These are phyloP conservation scores for Erigeron philadelphicus DNA, from an alignment of 140 eudicot species.

Conservation along the genomic window DNA sequence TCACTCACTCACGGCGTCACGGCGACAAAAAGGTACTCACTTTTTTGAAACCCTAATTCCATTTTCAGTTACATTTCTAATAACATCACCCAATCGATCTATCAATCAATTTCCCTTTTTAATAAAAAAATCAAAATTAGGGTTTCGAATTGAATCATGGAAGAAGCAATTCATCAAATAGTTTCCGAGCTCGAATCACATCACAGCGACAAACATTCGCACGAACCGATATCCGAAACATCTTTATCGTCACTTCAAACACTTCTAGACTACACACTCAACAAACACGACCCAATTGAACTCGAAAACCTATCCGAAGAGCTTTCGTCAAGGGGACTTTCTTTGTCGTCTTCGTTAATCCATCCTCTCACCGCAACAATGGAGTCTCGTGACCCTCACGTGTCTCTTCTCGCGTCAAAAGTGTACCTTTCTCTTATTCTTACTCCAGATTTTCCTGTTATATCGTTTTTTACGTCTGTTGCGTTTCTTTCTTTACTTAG, in stretches of 20 bases:
- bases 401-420: constrained; percentile 51
- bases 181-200: constrained; percentile 49
- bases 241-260: constrained; percentile 50
- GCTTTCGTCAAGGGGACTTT: constrained; percentile 46
- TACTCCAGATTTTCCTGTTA: constrained; percentile 61
- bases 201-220: constrained; percentile 24
- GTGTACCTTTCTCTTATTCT: constrained; percentile 63
- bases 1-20: too few relatives aligned
- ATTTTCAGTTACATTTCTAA: too few relatives aligned
- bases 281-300: constrained; percentile 45
- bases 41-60: too few relatives aligned
- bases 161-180: constrained; percentile 46
- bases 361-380: constrained; percentile 46
- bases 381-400: constrained; percentile 54
- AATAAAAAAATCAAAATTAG: too few relatives aligned
- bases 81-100: too few relatives aligned
- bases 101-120: too few relatives aligned
- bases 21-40: too few relatives aligned
- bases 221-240: constrained; percentile 45
- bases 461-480: constrained; percentile 78
- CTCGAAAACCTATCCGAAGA: constrained; percentile 46
- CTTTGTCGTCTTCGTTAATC: constrained; percentile 39
- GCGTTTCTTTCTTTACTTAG: constrained; percentile 65
- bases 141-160: constrained; percentile 31
- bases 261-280: constrained; percentile 47